Evolutionary conservation across 1,284 basidiomycete genomes (phyloP), one percentile per base, ranked within the genome.

Genomic region (Pseudozyma sp.): DNA sequence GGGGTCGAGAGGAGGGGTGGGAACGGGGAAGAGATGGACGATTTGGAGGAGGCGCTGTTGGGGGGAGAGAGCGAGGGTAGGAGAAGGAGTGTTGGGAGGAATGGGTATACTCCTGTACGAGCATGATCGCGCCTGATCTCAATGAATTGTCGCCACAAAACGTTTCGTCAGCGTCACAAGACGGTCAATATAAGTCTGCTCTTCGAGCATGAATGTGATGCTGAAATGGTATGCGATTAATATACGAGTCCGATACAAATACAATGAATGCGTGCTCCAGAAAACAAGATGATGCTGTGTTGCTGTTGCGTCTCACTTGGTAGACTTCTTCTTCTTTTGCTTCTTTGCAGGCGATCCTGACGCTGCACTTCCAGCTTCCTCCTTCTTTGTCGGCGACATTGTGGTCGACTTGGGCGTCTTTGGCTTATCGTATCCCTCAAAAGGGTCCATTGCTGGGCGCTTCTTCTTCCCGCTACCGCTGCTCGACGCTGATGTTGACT

Each of bases 351-450:
- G 63, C 39, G 63, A 52, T 19, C 51, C 49, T 10, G 6, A 31
- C 3, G 59, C 40, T 5, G 68, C 52, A 42, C 52, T 55, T 34
- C 59, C 63, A 5, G 43, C 38, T 21, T 58, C 43, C 16, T 58
- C 43, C 16, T 65, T 54, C n/a, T 58, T 14, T 40, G 55, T 47
- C 43, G 25, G 25, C 25, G 25, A 31, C 25, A 6, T 31, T 31
- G 54, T 25, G 5, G 51, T 14, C 5, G 65, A 35, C 45, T 74
- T 69, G 42, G 66, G 54, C 13, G 61, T 60, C 45, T 64, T 62
- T 16, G 72, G 67, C 59, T 63, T 70, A 45, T 75, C 63, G 39
- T 75, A 75, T n/a, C 74, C 74, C 21, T 72, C 65, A 43, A 76
- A 76, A 21, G 74, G 74, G 18, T 76, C 74, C 62, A 66, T 70